phyloP scores from a whole-genome alignment of 2,329 filamentous ascomycete genomes.

The Cladorrhinum sp. region DNA sequence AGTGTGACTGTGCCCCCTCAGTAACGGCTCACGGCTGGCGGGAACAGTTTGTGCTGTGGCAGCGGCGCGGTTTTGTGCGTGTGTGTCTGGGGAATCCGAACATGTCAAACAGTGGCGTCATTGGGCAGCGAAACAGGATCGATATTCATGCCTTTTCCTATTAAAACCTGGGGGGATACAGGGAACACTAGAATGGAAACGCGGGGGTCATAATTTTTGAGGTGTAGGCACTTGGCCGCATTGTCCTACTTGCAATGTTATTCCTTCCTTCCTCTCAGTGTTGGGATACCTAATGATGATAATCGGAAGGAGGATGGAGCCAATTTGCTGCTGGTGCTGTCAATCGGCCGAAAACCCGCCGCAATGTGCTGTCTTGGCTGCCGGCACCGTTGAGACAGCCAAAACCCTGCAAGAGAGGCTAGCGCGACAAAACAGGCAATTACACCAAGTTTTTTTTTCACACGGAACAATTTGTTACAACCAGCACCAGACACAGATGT shows the following conservation, averaged over 20 bases:
- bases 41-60: background rate
- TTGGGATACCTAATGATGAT: background rate
- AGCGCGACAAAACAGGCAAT: conserved; percentile 2
- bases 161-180: too few species aligned
- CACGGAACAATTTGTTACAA: too few species aligned
- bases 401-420: background rate
- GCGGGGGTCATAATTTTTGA: background rate
- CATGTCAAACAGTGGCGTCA: conserved; percentile 9
- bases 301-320: background rate
- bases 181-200: background rate
- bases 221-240: too few species aligned
- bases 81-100: conserved; percentile 5
- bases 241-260: too few species aligned
- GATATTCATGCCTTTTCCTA: conserved; percentile 5
- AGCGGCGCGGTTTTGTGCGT: background rate
- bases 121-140: conserved; percentile 18
- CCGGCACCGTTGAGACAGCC: conserved; percentile 2
- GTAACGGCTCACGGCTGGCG: background rate
- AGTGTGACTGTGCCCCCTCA: background rate
- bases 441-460: background rate
- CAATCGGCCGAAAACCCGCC: conserved; percentile 9
- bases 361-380: background rate
- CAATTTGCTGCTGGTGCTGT: background rate
- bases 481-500: too few species aligned
- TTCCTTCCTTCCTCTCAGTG: background rate